These are phyloP conservation scores for Colletotrichum magnum DNA, from an alignment of 2,329 filamentous ascomycete genomes.

Conservation along the genomic window DNA sequence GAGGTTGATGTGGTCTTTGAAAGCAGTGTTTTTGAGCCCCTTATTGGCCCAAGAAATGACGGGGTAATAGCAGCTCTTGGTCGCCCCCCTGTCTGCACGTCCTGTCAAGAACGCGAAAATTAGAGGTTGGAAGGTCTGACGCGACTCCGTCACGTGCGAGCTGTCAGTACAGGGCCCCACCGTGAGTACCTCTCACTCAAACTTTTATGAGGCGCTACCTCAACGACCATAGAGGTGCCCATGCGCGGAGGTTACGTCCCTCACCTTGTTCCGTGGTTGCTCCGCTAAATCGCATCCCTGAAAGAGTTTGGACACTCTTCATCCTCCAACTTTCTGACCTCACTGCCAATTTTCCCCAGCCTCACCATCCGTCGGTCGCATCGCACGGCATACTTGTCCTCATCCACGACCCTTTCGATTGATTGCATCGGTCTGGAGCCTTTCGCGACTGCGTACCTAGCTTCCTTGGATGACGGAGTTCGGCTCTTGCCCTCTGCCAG, in stretches of 20 bases:
- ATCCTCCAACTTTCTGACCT: slow-evolving; percentile 42
- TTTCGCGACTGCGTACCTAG: slow-evolving; percentile 18
- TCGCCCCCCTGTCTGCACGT: slow-evolving; percentile 25
- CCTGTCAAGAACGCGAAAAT: slow-evolving; percentile 26
- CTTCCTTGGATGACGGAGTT: slow-evolving; percentile 36
- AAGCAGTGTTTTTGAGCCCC: too few species aligned
- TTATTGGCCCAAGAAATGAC: background rate
- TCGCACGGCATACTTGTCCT: slow-evolving; percentile 31
- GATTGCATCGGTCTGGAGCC: slow-evolving; percentile 12
- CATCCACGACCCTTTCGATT: slow-evolving; percentile 20
- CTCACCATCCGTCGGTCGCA: slow-evolving; percentile 32
- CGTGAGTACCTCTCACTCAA: background rate
- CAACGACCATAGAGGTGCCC: slow-evolving; percentile 2
- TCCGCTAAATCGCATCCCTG: slow-evolving; percentile 42
- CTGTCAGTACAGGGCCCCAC: background rate
- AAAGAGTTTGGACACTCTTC: slow-evolving; percentile 43
- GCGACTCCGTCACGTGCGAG: slow-evolving; percentile 31
- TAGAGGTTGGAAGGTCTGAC: slow-evolving; percentile 11
- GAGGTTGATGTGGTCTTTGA: too few species aligned
- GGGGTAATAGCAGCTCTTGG: slow-evolving; percentile 6
- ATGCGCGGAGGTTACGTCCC: slow-evolving; percentile 24
- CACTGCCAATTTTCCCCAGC: slow-evolving; percentile 33
- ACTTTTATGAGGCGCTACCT: slow-evolving; percentile 18
- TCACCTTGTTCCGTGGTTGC: slow-evolving; percentile 38
- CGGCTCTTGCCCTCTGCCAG: slow-evolving; percentile 21